Base-by-base conservation (phyloP, 2,329 filamentous ascomycete genomes). In the Passalora sequoiae region DNA sequence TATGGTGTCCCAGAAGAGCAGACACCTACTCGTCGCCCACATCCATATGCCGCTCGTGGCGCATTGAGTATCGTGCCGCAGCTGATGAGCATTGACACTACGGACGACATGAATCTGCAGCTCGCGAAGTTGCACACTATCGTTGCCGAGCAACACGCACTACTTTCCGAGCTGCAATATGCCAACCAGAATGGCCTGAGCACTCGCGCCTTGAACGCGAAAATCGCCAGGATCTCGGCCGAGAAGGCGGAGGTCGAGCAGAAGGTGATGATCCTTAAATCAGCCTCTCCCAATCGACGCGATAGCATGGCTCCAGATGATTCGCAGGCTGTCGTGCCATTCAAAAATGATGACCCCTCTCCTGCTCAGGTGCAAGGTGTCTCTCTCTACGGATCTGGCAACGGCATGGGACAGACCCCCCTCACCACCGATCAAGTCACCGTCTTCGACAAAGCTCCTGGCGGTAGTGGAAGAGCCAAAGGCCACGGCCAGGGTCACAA, bases 141-240 rank as follows among this genome's bases (percentile, higher is more conserved):
- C n/a, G 42, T 41, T 10, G 49, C 49, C 9, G 42, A 51, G 36
- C 40, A 43, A 31, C 36, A 38, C 36, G 22, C 25, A 9, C 15
- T 49, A n/a, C 38, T 44, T 20, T 10, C 32, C 16, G 27, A 43
- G 22, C 32, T 47, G 10, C 20, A 28, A 4, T 10, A 27, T 5
- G 13, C 31, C 20, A 22, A 22, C 20, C 17, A 30, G 21, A 32
- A 16, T 22, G 38, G 40, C 16, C 24, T 38, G 24, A 22, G 40
- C 15, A 24, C 15, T 3, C 32, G 40, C 17, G 10, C 36, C 4
- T 32, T 50, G 9, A 35, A 44, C 12, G 44, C 44, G 4, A 47
- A 48, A 30, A 25, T 46, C 10, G 29, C 31, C 31, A 38, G 42
- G 3, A 25, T 40, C 5, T 19, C 21, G 10, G 32, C 31, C 16